phyloP scores from a whole-genome alignment of 78 protist species.

The Bigelowiella natans region DNA sequence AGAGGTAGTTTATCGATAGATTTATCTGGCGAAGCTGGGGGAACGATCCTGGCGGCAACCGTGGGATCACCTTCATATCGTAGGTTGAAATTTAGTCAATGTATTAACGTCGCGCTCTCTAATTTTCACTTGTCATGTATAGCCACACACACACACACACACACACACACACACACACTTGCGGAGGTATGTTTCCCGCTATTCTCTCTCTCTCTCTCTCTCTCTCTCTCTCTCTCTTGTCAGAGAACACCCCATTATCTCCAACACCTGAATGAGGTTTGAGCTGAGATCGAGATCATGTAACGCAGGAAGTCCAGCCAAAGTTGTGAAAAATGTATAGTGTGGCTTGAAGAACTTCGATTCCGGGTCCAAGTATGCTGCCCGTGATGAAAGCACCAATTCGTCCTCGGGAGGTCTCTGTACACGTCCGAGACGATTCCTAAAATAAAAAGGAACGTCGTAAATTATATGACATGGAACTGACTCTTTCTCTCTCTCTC shows the following conservation, averaged over 20 bases:
- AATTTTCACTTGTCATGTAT: not conserved
- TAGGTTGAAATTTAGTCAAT: no score
- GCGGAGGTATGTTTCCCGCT: not conserved
- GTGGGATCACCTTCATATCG: no score
- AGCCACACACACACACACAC: not conserved
- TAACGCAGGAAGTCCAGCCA: not conserved
- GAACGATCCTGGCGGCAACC: no score
- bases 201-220: not conserved
- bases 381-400: no score
- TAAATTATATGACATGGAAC: no score
- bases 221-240: not conserved
- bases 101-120: no score
- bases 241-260: not conserved
- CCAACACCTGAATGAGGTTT: not conserved
- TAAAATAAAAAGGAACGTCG: no score
- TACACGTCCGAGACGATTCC: no score
- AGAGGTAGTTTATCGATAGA: not conserved
- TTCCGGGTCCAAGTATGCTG: not conserved
- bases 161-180: not conserved
- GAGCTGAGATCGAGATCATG: not conserved
- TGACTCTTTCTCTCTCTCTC: no score
- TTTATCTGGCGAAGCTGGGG: no score
- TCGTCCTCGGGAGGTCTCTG: no score
- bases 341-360: not conserved
- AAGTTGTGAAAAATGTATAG: not conserved